phyloP scores from a whole-genome alignment of 2,329 filamentous ascomycete genomes.

The Pezicula rhizophila region DNA sequence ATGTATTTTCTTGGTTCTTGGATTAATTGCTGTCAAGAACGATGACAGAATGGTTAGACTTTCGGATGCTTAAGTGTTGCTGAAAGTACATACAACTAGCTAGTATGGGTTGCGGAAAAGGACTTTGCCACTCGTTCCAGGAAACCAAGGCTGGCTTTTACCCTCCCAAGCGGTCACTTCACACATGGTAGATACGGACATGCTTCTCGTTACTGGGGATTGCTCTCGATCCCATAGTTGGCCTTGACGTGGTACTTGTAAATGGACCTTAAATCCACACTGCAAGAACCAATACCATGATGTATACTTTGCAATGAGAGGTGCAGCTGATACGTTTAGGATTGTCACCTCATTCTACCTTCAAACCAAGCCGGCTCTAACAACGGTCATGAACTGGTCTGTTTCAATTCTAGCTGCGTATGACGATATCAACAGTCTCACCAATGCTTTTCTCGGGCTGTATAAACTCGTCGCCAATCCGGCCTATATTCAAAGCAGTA shows the following conservation, averaged over 20 bases:
- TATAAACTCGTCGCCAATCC: constrained; percentile 34
- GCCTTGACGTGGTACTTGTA: constrained; percentile 40
- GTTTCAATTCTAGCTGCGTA: constrained; percentile 13
- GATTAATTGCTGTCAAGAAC: too few species aligned
- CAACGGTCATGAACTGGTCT: constrained; percentile 17
- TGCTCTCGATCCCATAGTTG: constrained; percentile 43
- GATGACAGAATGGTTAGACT: too few species aligned
- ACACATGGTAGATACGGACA: constrained; percentile 41
- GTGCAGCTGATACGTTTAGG: constrained; percentile 30
- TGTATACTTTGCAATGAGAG: constrained; percentile 28
- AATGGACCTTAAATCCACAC: constrained; percentile 23
- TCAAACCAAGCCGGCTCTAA: constrained; percentile 30
- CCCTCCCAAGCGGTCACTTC: constrained; percentile 31
- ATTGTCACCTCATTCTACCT: constrained; percentile 26
- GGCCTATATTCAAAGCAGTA: constrained; percentile 33
- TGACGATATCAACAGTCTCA: constrained; percentile 11
- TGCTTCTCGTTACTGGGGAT: constrained; percentile 42
- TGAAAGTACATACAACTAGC: background rate
- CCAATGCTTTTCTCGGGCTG: constrained; percentile 30
- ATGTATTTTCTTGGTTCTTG: too few species aligned
- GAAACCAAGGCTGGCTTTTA: too few species aligned
- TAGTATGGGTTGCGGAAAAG: too few species aligned
- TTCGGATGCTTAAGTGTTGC: background rate
- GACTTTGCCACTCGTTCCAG: too few species aligned
- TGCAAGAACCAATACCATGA: constrained; percentile 18